Percentiles rank a stretch among this genome's conserved stretches.
Conservation (phyloP, 2,329 filamentous ascomycete species). For the Ceratocystiopsis sp. region DNA sequence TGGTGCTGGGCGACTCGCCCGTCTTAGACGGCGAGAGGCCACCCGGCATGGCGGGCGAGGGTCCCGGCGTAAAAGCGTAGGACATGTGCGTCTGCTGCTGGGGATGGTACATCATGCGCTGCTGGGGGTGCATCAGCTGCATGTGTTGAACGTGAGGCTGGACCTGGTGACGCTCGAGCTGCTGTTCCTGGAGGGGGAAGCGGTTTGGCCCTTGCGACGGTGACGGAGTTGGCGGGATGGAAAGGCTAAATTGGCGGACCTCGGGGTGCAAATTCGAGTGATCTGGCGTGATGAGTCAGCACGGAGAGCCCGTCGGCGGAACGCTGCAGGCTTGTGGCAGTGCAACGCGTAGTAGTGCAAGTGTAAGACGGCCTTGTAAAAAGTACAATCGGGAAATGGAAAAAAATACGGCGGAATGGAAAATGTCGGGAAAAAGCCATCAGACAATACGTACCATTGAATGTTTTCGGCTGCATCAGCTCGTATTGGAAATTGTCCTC, state of each 20-base stretch:
- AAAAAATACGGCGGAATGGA: conserved; percentile 9
- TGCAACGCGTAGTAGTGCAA: background rate
- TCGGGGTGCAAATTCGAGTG: conserved; percentile 40
- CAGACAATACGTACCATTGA: conserved; percentile 35
- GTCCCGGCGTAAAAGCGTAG: too few species aligned
- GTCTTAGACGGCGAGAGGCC: too few species aligned
- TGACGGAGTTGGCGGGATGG: conserved; percentile 20
- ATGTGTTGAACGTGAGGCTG: too few species aligned
- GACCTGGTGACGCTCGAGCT: too few species aligned
- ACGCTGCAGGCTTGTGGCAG: background rate
- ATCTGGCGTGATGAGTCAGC: conserved; percentile 29
- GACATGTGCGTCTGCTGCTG: too few species aligned
- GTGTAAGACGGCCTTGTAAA: conserved; percentile 18
- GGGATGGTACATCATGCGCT: too few species aligned
- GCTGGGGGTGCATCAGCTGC: too few species aligned
- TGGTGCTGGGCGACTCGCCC: too few species aligned
- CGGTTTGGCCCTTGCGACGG: conserved; percentile 13
- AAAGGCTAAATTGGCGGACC: conserved; percentile 32
- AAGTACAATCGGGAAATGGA: conserved; percentile 9
- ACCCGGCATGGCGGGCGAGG: too few species aligned
- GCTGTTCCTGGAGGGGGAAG: conserved; percentile 11
- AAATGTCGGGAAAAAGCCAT: conserved; percentile 13
- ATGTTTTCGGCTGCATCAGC: conserved; percentile 30
- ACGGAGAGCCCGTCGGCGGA: background rate
- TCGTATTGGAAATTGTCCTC: conserved; percentile 34